A percentile compares a stretch with the other conserved stretches of the same genome.
Conservation (phyloP, 192 early-diverging fungal species). For the Glomus cerebriforme region DNA sequence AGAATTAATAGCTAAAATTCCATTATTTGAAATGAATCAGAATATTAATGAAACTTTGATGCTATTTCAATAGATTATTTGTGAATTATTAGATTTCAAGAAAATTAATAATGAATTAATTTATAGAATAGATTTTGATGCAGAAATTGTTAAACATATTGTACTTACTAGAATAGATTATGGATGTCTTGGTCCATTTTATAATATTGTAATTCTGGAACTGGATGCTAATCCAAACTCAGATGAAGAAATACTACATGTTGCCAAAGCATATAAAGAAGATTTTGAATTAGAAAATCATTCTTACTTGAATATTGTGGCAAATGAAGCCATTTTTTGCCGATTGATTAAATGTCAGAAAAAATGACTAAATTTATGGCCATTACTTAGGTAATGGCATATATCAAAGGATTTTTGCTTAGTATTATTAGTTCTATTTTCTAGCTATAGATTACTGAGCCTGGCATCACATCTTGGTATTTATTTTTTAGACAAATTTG, state of each 20-base stretch:
- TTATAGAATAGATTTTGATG: not conserved
- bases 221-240: not conserved
- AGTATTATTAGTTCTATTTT: constrained; percentile 12
- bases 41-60: too few species aligned
- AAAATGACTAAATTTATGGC: not conserved
- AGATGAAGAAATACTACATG: too few species aligned
- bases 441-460: not conserved
- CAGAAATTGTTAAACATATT: not conserved
- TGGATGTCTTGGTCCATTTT: not conserved
- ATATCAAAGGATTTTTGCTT: not conserved
- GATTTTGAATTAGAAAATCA: not conserved
- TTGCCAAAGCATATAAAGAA: too few species aligned
- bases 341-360: not conserved
- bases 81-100: too few species aligned
- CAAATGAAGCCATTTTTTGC: not conserved
- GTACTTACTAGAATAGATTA: not conserved
- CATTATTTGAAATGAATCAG: not conserved
- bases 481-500: too few species aligned
- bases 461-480: not conserved
- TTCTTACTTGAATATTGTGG: not conserved
- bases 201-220: constrained; percentile 5
- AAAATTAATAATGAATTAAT: too few species aligned
- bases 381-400: not conserved
- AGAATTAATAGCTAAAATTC: not conserved
- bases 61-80: too few species aligned